Percentiles rank a stretch among this genome's conserved stretches.
Conservation (phyloP, 2,329 filamentous ascomycete species). For the Clonostachys rosea region DNA sequence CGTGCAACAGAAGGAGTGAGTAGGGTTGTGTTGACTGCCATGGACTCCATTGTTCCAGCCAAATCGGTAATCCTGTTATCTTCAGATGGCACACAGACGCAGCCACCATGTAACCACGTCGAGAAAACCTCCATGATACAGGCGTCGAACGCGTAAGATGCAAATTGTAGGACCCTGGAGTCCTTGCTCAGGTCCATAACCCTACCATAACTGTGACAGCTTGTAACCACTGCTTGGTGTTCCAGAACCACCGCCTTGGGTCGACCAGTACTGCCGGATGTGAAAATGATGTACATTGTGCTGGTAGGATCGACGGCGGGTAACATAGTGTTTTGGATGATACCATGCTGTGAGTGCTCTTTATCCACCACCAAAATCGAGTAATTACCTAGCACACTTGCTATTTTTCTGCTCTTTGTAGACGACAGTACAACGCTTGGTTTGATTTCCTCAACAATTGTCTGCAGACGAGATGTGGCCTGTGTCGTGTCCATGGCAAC, state of each 20-base stretch:
- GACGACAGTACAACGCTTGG: not conserved
- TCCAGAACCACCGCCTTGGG: conserved; percentile 13
- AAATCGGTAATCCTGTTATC: conserved; percentile 5
- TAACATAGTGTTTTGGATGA: not conserved
- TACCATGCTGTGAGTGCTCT: not conserved
- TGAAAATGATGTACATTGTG: conserved; percentile 9
- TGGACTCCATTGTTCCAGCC: conserved; percentile 5
- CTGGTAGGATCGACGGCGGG: conserved; percentile 3
- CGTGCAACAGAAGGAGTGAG: conserved; percentile 7
- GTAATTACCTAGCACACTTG: not conserved
- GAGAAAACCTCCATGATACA: conserved; percentile 1
- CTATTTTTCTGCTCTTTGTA: not conserved
- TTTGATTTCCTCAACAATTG: not conserved
- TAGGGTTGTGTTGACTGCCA: conserved; percentile 5
- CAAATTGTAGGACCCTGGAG: not conserved
- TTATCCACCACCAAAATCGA: not conserved
- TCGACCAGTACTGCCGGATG: conserved; percentile 10
- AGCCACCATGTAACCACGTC: not conserved
- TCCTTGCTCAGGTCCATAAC: not conserved
- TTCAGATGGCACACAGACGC: conserved; percentile 6
- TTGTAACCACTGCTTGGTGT: conserved; percentile 3
- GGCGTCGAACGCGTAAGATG: conserved; percentile 1
- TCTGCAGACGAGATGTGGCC: conserved; percentile 9
- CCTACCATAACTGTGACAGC: not conserved
- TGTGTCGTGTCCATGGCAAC: conserved; percentile 25